A percentile compares a stretch with the other conserved stretches of the same genome.
Evolutionary conservation across 1,284 basidiomycete species (phyloP).

Genomic region (Erythrobasidium hasegawianum): DNA sequence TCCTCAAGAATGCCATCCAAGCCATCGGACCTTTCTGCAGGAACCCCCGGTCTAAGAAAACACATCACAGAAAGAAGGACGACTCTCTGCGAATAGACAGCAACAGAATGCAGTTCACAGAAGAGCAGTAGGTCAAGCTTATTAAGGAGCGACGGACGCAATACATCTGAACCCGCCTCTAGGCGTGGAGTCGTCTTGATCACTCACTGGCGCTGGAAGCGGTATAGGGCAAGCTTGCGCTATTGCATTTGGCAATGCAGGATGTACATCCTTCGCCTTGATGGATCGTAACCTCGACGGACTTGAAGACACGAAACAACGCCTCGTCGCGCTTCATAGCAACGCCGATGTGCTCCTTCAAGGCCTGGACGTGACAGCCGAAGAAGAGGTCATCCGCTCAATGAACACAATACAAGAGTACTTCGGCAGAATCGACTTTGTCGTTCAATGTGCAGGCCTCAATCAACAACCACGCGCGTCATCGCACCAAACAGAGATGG

Average conservation of each 20-base stretch:
- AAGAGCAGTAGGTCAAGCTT: too few species aligned
- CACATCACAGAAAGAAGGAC: too few species aligned
- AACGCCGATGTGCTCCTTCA: neutral
- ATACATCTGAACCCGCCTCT: too few species aligned
- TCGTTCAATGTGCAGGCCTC: conserved; percentile 22
- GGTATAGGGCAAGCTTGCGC: conserved; percentile 19
- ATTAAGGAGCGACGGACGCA: too few species aligned
- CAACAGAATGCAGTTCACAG: too few species aligned
- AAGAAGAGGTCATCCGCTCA: conserved; percentile 4
- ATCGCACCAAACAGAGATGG: conserved; percentile 23
- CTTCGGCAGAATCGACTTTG: conserved; percentile 16
- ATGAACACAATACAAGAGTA: neutral
- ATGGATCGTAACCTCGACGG: conserved; percentile 9
- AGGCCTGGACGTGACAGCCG: neutral
- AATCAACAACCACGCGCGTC: conserved; percentile 19
- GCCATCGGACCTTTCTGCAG: too few species aligned
- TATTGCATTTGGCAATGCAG: conserved; percentile 17
- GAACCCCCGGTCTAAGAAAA: too few species aligned
- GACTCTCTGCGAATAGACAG: too few species aligned
- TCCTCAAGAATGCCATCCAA: too few species aligned
- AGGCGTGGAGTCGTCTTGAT: too few species aligned
- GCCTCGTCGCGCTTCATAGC: neutral
- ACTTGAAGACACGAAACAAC: conserved; percentile 6
- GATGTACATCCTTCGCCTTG: conserved; percentile 9
- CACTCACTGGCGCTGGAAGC: too few species aligned